Conservation (phyloP, 768 basidiomycete genomes). For the Macrolepiota albuminosa region DNA sequence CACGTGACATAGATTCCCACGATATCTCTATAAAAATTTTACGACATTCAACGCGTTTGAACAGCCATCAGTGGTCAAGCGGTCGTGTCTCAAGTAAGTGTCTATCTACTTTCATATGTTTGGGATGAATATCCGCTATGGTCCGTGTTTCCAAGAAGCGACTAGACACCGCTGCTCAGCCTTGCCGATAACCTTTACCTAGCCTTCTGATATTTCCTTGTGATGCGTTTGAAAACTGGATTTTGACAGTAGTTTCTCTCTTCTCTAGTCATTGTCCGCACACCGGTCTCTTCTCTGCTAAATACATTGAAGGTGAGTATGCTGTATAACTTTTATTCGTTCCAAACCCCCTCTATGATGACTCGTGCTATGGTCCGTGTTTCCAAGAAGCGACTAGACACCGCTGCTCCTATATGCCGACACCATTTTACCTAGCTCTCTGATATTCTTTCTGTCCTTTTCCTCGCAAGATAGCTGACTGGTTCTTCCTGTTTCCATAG, state of each 20-base stretch:
- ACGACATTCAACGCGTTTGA: neutral
- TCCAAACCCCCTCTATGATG: slow-evolving; percentile 43
- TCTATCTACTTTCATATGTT: neutral
- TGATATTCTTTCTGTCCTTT: slow-evolving; percentile 31
- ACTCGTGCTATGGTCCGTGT: slow-evolving; percentile 84
- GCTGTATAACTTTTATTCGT: neutral
- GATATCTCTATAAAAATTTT: slow-evolving; percentile 10
- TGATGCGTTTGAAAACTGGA: slow-evolving; percentile 38
- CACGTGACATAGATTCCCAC: slow-evolving; percentile 8
- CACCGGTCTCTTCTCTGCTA: neutral
- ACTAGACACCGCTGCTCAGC: slow-evolving; percentile 76
- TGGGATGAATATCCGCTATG: slow-evolving; percentile 78
- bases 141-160: slow-evolving; percentile 95
- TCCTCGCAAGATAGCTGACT: neutral
- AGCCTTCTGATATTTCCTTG: slow-evolving; percentile 80
- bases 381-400: slow-evolving; percentile 90
- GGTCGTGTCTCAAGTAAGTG: slow-evolving; percentile 3
- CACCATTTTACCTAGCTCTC: slow-evolving; percentile 61
- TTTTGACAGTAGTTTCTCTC: slow-evolving; percentile 1
- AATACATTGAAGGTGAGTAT: slow-evolving; percentile 6
- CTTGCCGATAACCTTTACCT: slow-evolving; percentile 74
- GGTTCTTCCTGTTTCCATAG: neutral
- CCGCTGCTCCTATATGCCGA: slow-evolving; percentile 73
- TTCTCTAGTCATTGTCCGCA: neutral
- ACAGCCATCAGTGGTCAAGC: neutral